Base-by-base conservation (phyloP, 257 asterid species). In the Primulina eburnea region DNA sequence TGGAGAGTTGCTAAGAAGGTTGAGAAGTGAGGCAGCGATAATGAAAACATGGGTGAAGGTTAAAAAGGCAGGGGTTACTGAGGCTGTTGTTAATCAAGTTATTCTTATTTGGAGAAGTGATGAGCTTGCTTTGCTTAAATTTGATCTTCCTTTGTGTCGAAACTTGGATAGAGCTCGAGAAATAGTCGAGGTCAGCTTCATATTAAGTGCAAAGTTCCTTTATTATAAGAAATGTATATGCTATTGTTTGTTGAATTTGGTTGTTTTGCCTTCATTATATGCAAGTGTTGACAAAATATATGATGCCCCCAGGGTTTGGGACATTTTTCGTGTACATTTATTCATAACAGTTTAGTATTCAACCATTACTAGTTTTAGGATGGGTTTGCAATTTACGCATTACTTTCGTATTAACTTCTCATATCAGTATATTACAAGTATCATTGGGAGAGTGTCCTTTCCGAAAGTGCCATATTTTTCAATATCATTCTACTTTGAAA, bases 101-200 rank as follows among this genome's bases (percentile, higher is more conserved):
- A 83, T 65, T 60, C 71, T 70, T 35, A 43, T 72, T 67, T 93
- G 99, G 99, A 83, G 86, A 77, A 75, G 71, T 62, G 79, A 77
- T 71, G 96, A 90, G 82, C 96, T 93, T n/a, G 94, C 94, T 63
- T 86, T 93, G 96, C 67, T 93, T 71, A 93, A 87, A 38, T 90
- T 93, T 80, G 96, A 86, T 68, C 40, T 90, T 73, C 99, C 99
- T 52, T 82, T 90, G 85, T 84, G 88, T 52, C 81, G 82, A 16
- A 89, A 89, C 76, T 87, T 93, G 97, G 85, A 81, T 50, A 82
- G 96, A 80, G 96, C 99, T 2, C 85, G 71, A 72, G 97, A 93
- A 75, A 90, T 93, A 26, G 78, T 85, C 43, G 97, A 90, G 99
- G 97, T 90, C 21, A 64, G 82, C 24, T 64, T 14, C 64, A 73